phyloP scores from a whole-genome alignment of 2,329 filamentous ascomycete genomes.

The Colletotrichum sp. region DNA sequence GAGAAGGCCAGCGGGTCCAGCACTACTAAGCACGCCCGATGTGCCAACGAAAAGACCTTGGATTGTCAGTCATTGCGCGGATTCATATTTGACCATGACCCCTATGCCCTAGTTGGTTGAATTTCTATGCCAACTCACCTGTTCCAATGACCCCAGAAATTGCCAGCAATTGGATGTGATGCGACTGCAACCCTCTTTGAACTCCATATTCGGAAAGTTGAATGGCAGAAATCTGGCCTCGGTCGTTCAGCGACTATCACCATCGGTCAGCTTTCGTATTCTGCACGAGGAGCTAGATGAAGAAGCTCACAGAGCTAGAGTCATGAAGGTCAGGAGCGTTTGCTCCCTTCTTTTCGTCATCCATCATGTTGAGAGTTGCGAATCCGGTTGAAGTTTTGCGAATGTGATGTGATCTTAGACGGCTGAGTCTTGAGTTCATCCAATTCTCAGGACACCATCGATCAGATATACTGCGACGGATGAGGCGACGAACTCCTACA shows the following conservation, averaged over 20 bases:
- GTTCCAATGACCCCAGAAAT: background rate
- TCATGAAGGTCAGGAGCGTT: background rate
- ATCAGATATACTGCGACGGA: background rate
- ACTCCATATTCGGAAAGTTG: background rate
- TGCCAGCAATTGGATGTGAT: background rate
- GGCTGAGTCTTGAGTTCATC: background rate
- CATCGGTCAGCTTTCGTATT: background rate
- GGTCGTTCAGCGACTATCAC: background rate
- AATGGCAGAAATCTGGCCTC: background rate
- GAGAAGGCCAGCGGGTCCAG: background rate
- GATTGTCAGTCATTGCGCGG: background rate
- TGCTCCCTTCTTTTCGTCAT: background rate
- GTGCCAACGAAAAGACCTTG: background rate
- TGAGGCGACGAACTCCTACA: background rate
- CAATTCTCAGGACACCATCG: background rate
- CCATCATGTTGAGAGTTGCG: background rate
- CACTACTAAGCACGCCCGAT: background rate
- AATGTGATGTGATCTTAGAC: background rate
- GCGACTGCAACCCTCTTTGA: background rate
- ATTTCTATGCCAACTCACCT: background rate
- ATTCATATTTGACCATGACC: background rate
- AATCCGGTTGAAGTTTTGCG: background rate
- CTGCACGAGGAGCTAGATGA: background rate
- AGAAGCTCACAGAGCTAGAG: background rate
- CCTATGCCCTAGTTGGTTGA: background rate